phyloP scores from a whole-genome alignment of 2,329 filamentous ascomycete species.

The Aspergillus unguis region DNA sequence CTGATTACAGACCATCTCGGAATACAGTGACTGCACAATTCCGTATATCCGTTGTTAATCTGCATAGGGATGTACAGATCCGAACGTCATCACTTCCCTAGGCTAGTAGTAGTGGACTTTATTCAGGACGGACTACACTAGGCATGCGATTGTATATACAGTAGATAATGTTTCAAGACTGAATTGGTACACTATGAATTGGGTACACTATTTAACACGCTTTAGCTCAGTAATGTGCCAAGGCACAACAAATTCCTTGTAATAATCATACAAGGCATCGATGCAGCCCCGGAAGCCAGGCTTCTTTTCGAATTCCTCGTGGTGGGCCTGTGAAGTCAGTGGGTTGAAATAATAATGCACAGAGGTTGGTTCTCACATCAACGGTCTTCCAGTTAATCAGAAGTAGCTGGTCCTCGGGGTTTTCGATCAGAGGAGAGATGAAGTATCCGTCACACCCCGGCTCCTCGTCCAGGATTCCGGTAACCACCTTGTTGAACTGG shows the following conservation, averaged over 20 bases:
- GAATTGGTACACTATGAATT: no score
- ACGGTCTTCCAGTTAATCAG: background rate
- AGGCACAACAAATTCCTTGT: background rate
- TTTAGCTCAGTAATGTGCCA: background rate
- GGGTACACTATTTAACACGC: no score
- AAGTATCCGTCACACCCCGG: background rate
- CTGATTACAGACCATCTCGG: no score
- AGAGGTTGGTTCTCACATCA: background rate
- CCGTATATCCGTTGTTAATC: no score
- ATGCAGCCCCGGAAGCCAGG: background rate
- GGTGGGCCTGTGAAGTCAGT: background rate
- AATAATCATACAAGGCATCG: background rate
- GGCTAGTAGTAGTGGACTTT: no score
- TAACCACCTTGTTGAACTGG: background rate
- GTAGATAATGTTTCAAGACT: no score
- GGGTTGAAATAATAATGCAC: no score
- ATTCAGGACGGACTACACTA: no score
- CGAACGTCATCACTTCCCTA: no score
- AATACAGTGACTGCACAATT: no score
- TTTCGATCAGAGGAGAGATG: background rate
- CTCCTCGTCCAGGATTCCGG: background rate
- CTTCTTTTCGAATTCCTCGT: background rate
- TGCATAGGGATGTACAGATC: no score
- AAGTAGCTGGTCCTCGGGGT: background rate
- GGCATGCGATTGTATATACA: no score